These are phyloP conservation scores for Teunomyces funiuensis DNA, from an alignment of 805 yeast species.

Conservation along the genomic window DNA sequence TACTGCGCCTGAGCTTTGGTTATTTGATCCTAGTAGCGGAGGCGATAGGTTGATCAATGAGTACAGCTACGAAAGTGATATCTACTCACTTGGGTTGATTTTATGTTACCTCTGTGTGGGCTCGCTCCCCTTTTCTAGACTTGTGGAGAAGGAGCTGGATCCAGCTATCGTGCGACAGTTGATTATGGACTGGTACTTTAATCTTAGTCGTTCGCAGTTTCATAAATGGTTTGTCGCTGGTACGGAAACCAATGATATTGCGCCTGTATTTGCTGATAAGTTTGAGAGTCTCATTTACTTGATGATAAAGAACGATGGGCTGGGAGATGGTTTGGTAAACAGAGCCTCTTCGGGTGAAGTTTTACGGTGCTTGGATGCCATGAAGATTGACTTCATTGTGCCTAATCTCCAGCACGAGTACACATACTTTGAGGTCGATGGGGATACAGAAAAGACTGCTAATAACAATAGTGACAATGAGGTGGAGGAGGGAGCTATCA, in stretches of 20 bases:
- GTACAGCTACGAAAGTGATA: constrained; percentile 72
- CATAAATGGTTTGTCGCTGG: constrained; percentile 25
- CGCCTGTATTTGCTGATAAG: constrained; percentile 6
- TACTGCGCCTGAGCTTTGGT: constrained; percentile 80
- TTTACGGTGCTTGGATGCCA: constrained; percentile 18
- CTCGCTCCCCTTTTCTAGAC: constrained; percentile 52
- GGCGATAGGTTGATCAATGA: constrained; percentile 44
- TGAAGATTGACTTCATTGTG: constrained; percentile 15
- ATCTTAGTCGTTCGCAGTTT: constrained; percentile 20
- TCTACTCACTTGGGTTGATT: constrained; percentile 84
- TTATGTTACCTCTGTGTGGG: constrained; percentile 73
- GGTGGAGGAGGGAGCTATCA: background rate
- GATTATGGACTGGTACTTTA: constrained; percentile 33
- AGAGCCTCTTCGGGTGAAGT: constrained; percentile 17
- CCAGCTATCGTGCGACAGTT: constrained; percentile 27
- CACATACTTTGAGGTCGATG: background rate
- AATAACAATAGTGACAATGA: background rate
- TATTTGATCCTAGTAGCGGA: constrained; percentile 26
- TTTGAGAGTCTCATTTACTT: constrained; percentile 24
- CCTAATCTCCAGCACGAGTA: background rate
- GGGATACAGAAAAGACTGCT: background rate
- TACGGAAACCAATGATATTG: background rate
- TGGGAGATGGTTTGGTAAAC: constrained; percentile 3
- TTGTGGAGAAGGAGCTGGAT: constrained; percentile 20
- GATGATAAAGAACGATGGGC: constrained; percentile 34